A percentile compares a stretch with the other conserved stretches of the same genome.
Evolutionary conservation across 345 rosid genomes (phyloP).

Genomic region (Eucalyptus regnans): DNA sequence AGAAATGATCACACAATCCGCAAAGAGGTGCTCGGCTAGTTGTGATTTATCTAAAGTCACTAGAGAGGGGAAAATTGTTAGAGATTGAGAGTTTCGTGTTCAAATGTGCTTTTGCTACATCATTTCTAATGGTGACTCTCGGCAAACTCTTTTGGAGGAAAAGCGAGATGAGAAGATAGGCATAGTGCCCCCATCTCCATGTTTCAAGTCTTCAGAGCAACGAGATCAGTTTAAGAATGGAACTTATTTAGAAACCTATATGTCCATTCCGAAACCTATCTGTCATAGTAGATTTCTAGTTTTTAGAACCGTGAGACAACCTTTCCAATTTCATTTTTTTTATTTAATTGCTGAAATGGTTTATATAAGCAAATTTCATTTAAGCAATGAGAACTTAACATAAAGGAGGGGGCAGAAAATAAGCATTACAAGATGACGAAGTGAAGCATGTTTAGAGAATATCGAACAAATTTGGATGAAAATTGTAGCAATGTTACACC

Average conservation of each 20-base stretch:
- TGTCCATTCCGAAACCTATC: no score
- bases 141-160: not conserved
- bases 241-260: no score
- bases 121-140: not conserved
- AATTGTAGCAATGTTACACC: not conserved
- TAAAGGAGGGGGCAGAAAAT: not conserved
- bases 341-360: not conserved
- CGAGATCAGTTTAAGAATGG: not conserved
- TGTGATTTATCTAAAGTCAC: no score
- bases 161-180: not conserved
- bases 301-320: not conserved
- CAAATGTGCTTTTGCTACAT: not conserved
- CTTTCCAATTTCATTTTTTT: not conserved
- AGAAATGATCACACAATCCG: no score
- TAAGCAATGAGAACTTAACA: not conserved
- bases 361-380: not conserved
- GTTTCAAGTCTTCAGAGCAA: conserved; percentile 33
- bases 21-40: no score
- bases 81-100: not conserved
- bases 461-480: not conserved
- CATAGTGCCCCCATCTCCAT: conserved; percentile 14
- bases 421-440: not conserved
- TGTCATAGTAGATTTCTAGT: no score
- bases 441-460: not conserved
- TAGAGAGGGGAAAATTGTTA: not conserved